Percentiles rank a stretch among this genome's conserved stretches.
phyloP scores from a whole-genome alignment of 768 basidiomycete species.

The Termitomyces heimii region DNA sequence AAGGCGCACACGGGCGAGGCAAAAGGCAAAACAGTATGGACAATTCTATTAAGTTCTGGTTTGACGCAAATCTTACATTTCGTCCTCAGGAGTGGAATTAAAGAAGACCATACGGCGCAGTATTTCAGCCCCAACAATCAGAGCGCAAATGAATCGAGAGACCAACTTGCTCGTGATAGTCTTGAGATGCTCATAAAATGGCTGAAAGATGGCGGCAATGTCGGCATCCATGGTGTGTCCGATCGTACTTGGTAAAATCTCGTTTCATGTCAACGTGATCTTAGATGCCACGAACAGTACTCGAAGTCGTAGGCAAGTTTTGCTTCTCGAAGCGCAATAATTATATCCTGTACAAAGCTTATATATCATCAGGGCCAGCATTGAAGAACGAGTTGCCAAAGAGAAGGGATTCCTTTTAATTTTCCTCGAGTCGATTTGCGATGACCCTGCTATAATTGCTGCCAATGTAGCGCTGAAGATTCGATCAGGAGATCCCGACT shows the following conservation, averaged over 20 bases:
- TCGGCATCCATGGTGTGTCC: slow-evolving; percentile 86
- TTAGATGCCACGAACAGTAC: slow-evolving; percentile 97
- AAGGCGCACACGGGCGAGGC: slow-evolving; percentile 77
- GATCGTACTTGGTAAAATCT: neutral
- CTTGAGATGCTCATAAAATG: slow-evolving; percentile 93
- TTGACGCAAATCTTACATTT: neutral
- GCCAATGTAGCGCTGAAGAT: slow-evolving; percentile 97
- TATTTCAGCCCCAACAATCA: slow-evolving; percentile 88
- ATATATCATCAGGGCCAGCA: slow-evolving; percentile 54
- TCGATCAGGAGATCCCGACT: slow-evolving; percentile 95
- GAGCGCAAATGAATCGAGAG: slow-evolving; percentile 70
- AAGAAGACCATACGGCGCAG: slow-evolving; percentile 84
- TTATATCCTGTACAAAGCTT: neutral
- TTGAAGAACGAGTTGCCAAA: slow-evolving; percentile 74
- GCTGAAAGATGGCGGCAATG: slow-evolving; percentile 94
- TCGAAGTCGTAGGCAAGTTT: slow-evolving; percentile 53
- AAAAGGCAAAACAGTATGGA: slow-evolving; percentile 67
- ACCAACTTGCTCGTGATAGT: slow-evolving; percentile 84
- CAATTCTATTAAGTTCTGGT: neutral
- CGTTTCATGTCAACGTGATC: neutral
- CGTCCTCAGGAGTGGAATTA: slow-evolving; percentile 60
- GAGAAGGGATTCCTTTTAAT: slow-evolving; percentile 87
- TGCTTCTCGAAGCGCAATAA: neutral
- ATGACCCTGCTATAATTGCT: slow-evolving; percentile 91
- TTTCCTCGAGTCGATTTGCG: slow-evolving; percentile 93